phyloP scores from a whole-genome alignment of 192 early-diverging fungal genomes.

The Dispira simplex region DNA sequence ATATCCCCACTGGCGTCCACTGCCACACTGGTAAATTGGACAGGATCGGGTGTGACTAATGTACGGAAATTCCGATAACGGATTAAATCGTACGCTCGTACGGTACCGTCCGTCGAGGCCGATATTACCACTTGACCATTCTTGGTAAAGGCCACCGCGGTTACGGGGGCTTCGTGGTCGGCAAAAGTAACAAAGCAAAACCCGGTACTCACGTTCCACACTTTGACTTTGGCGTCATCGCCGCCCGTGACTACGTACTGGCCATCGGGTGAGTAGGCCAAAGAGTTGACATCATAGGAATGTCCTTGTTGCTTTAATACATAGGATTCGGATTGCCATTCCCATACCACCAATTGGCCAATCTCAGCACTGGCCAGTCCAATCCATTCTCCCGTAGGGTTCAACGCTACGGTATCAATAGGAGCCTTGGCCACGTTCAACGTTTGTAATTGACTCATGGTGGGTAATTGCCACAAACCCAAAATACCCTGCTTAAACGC shows the following conservation, averaged over 20 bases:
- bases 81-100: constrained; percentile 94
- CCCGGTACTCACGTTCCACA: constrained; percentile 92
- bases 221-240: constrained; percentile 93
- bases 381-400: constrained; percentile 90
- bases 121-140: constrained; percentile 83
- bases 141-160: constrained; percentile 77
- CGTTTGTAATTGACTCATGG: constrained; percentile 87
- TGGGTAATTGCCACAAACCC: constrained; percentile 96
- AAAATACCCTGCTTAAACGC: constrained; percentile 91
- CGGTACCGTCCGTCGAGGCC: constrained; percentile 91
- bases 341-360: constrained; percentile 97
- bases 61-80: constrained; percentile 98
- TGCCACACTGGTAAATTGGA: constrained; percentile 84
- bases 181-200: constrained; percentile 98
- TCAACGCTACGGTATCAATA: constrained; percentile 81
- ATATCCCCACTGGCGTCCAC: constrained; percentile 96
- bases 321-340: constrained; percentile 99
- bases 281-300: constrained; percentile 79
- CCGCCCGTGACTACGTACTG: constrained; percentile 92
- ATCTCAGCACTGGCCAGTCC: constrained; percentile 84
- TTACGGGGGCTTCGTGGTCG: constrained; percentile 73
- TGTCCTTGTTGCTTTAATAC: constrained; percentile 99
- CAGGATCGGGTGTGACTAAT: constrained; percentile 86
- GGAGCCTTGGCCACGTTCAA: constrained; percentile 89
- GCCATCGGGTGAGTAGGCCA: constrained; percentile 83